A percentile compares a stretch with the other conserved stretches of the same genome.
Evolutionary conservation across 495 filamentous ascomycete species (phyloP).

Genomic region (Baudoinia panamericana): DNA sequence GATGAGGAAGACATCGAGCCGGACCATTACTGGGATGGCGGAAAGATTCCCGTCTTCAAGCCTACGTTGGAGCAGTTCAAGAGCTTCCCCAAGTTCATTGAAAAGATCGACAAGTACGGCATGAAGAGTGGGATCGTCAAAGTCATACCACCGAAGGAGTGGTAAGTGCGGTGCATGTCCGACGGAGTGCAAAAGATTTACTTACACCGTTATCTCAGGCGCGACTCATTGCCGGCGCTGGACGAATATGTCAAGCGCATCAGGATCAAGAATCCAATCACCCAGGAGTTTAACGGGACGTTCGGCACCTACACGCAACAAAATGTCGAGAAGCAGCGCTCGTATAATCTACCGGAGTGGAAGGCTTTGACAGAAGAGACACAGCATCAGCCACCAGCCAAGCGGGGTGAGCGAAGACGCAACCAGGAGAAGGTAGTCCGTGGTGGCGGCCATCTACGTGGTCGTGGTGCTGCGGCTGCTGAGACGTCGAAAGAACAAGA

Average conservation of each 20-base stretch:
- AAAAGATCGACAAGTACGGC: conserved; percentile 80
- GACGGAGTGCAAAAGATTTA: too few species aligned
- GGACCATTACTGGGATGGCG: conserved; percentile 73
- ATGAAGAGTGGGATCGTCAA: conserved; percentile 97
- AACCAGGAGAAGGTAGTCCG: conserved; percentile 49
- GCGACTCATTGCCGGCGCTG: conserved; percentile 57
- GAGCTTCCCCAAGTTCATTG: conserved; percentile 78
- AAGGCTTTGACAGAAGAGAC: conserved; percentile 78
- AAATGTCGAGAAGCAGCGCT: conserved; percentile 88
- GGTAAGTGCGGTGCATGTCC: too few species aligned
- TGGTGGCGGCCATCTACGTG: conserved; percentile 18
- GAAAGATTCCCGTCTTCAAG: conserved; percentile 85
- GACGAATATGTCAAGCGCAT: conserved; percentile 82
- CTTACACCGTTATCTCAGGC: too few species aligned
- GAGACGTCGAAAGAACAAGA: not conserved
- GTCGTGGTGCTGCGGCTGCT: conserved; percentile 7
- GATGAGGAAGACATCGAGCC: conserved; percentile 52
- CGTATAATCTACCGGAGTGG: conserved; percentile 96
- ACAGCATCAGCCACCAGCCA: conserved; percentile 92
- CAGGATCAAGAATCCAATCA: conserved; percentile 90
- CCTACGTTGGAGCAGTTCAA: conserved; percentile 91
- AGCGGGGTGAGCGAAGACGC: conserved; percentile 73
- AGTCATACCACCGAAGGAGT: conserved; percentile 87
- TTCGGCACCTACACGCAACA: conserved; percentile 90
- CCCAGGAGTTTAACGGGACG: conserved; percentile 89